phyloP scores from a whole-genome alignment of 2,329 filamentous ascomycete genomes.

The Colletotrichum sidae region DNA sequence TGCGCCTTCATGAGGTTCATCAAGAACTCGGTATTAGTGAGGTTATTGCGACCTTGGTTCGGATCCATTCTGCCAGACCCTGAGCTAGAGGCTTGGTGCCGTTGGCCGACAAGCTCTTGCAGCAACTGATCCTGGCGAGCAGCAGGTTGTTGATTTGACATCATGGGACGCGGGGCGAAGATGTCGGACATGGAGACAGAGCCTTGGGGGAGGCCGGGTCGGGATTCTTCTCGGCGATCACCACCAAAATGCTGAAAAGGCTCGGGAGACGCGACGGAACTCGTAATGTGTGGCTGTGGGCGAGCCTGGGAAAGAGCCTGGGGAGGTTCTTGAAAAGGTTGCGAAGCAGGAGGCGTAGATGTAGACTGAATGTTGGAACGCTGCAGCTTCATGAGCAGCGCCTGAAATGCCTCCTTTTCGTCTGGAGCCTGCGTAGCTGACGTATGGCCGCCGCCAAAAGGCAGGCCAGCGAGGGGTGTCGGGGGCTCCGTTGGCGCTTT shows the following conservation, averaged over 20 bases:
- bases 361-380: conserved; percentile 58
- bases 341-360: conserved; percentile 58
- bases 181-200: conserved; percentile 62
- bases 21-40: conserved; percentile 83
- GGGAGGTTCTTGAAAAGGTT: conserved; percentile 56
- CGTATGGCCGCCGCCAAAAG: conserved; percentile 33
- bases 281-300: conserved; percentile 35
- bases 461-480: conserved; percentile 53
- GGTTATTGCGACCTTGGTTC: conserved; percentile 55
- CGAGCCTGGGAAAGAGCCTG: conserved; percentile 42
- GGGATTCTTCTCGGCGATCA: conserved; percentile 58
- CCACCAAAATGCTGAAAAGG: conserved; percentile 60
- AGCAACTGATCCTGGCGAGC: conserved; percentile 69
- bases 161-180: conserved; percentile 59
- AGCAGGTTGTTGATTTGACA: conserved; percentile 59
- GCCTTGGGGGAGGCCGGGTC: conserved; percentile 53
- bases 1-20: conserved; percentile 80
- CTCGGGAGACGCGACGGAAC: conserved; percentile 59
- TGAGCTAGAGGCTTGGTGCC: conserved; percentile 66
- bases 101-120: conserved; percentile 70
- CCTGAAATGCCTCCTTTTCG: conserved; percentile 88
- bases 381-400: conserved; percentile 85
- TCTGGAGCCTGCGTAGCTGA: conserved; percentile 58
- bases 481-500: conserved; percentile 62
- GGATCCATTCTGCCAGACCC: conserved; percentile 59